These are phyloP conservation scores for Datisca glomerata DNA, from an alignment of 306 rosid genomes.

Conservation along the genomic window DNA sequence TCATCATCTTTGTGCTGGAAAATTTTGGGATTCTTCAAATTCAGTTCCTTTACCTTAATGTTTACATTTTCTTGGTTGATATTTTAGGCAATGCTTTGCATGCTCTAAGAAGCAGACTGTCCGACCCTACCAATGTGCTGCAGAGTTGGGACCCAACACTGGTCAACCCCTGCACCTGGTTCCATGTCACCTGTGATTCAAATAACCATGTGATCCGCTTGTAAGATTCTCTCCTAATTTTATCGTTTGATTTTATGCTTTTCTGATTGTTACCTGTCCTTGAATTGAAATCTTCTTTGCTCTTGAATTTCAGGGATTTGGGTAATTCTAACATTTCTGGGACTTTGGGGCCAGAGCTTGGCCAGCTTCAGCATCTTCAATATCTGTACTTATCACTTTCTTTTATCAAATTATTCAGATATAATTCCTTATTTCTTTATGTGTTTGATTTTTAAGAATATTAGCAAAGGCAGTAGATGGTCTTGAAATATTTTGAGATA, in stretches of 20 bases:
- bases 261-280: not conserved
- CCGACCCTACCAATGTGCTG: slow-evolving; percentile 66
- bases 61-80: slow-evolving; percentile 8
- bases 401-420: not conserved
- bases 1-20: not conserved
- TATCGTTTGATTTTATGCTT: not conserved
- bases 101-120: slow-evolving; percentile 56
- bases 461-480: too few species aligned
- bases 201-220: slow-evolving; percentile 68
- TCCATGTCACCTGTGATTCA: slow-evolving; percentile 80
- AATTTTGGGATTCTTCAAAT: too few species aligned
- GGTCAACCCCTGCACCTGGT: slow-evolving; percentile 99
- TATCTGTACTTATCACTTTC: slow-evolving; percentile 43
- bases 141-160: slow-evolving; percentile 99
- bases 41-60: too few species aligned
- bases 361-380: slow-evolving; percentile 63
- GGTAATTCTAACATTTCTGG: slow-evolving; percentile 88
- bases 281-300: slow-evolving; percentile 4
- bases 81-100: slow-evolving; percentile 73
- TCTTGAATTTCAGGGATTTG: slow-evolving; percentile 68
- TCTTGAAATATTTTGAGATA: too few species aligned
- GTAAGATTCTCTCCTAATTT: slow-evolving; percentile 27
- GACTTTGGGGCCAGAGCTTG: slow-evolving; percentile 75
- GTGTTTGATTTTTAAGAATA: slow-evolving; percentile 2
- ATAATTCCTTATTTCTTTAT: not conserved